Conservation (phyloP, 73 alveolate genomes). For the Paramecium primaurelia region DNA sequence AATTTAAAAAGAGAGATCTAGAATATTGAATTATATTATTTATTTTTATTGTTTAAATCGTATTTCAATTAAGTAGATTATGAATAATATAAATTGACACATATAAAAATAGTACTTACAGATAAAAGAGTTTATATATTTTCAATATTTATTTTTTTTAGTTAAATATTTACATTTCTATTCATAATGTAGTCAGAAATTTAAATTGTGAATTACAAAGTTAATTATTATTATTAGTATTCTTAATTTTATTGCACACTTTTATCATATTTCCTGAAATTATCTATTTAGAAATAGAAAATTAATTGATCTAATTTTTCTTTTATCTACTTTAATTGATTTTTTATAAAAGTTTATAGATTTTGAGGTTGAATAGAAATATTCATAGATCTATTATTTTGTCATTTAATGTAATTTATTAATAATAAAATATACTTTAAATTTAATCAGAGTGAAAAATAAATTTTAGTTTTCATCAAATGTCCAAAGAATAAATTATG, state of each 20-base stretch:
- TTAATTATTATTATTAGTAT: too few relatives aligned
- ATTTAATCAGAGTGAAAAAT: too few relatives aligned
- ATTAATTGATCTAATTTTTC: neutral
- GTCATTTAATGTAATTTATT: neutral
- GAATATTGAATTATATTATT: constrained; percentile 20
- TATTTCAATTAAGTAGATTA: neutral
- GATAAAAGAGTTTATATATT: too few relatives aligned
- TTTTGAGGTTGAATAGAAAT: neutral
- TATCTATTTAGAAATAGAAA: neutral
- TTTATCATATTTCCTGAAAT: too few relatives aligned
- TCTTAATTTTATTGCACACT: too few relatives aligned
- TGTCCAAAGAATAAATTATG: neutral
- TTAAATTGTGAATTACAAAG: too few relatives aligned
- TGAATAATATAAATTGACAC: neutral
- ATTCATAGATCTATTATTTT: neutral
- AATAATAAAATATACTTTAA: neutral
- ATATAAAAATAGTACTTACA: too few relatives aligned
- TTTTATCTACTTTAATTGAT: neutral
- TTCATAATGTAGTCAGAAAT: too few relatives aligned
- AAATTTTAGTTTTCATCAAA: too few relatives aligned
- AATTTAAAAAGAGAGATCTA: constrained; percentile 69
- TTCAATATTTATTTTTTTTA: too few relatives aligned
- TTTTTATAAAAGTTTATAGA: neutral
- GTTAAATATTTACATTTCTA: too few relatives aligned
- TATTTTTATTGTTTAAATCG: neutral